Base-by-base conservation (phyloP, 1,284 basidiomycete species). In the Exobasidium rhododendri region DNA sequence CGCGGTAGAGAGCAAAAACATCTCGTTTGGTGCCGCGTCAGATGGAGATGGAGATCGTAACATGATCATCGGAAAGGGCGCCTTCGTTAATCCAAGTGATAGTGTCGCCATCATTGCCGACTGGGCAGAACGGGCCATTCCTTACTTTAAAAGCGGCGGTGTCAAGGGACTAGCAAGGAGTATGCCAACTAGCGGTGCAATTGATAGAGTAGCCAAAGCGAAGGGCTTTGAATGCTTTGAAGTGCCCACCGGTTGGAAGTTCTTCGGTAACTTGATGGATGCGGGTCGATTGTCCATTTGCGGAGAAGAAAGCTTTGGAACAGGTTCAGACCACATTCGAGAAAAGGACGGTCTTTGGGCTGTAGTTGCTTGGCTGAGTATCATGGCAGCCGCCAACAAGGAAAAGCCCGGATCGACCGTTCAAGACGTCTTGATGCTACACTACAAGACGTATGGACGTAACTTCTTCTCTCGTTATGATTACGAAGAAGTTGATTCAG, bases 321-420 rank as follows among this genome's bases (percentile, higher is more conserved):
- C 94, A n/a, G 94, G 94, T 20, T 97, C 94, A 17, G 94, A 98
- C 82, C 94, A 98, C 82, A 96, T 98, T 74, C 90, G 94, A 68
- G 94, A 98, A 84, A 98, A 98, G 85, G 94, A 98, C 78, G 94
- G 94, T 73, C 84, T 98, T 47, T 98, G 94, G 94, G 94, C 96
- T 63, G 85, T 98, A 65, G 85, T 97, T 54, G 94, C 94, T 1
- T 98, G 94, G 94, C 83, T 98, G 68, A 94, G 94, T 79, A 97
- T 98, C 81, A 84, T 98, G 73, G 96, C 96, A 13, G 89, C 88
- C 51, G 93, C 91, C 45, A 94, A 94, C 83, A 85, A 88, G 82
- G 85, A 90, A 61, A 76, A 74, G 61, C 68, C 77, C 2, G 71
- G 76, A 5, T 76, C 74, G 1, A 62, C 64, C 2, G 76, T 79